These are phyloP conservation scores for Fusarium algeriense DNA, from an alignment of 2,329 filamentous ascomycete genomes.

Conservation along the genomic window DNA sequence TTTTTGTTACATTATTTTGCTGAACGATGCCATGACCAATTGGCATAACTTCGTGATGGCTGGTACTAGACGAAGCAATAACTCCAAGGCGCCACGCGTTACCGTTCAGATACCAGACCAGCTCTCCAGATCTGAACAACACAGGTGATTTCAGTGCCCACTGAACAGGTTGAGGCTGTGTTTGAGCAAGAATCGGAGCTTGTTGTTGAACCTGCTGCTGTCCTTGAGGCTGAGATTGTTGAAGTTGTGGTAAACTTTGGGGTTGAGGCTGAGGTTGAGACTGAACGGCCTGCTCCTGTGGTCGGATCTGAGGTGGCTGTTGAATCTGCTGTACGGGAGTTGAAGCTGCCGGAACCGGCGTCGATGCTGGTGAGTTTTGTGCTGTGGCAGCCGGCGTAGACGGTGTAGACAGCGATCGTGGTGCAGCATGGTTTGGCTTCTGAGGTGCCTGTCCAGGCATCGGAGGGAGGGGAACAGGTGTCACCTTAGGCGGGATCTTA, in stretches of 20 bases:
- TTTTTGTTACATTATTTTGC: conserved; percentile 55
- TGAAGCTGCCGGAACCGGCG: conserved; percentile 25
- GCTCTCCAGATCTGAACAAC: conserved; percentile 62
- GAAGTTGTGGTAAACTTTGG: conserved; percentile 20
- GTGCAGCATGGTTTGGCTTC: conserved; percentile 48
- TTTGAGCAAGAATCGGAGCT: conserved; percentile 33
- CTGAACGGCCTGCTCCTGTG: conserved; percentile 22
- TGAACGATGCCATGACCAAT: conserved; percentile 55
- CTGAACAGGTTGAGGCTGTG: conserved; percentile 35
- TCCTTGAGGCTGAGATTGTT: conserved; percentile 19
- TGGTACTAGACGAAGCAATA: conserved; percentile 51
- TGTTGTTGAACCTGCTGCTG: conserved; percentile 41
- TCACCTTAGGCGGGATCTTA: conserved; percentile 50
- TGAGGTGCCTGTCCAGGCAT: conserved; percentile 51
- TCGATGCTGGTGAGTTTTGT: conserved; percentile 36
- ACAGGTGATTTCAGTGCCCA: conserved; percentile 53
- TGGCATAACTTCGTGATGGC: conserved; percentile 56
- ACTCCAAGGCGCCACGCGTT: conserved; percentile 63
- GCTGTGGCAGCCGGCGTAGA: conserved; percentile 33
- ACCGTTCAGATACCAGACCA: conserved; percentile 64
- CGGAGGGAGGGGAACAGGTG: conserved; percentile 54
- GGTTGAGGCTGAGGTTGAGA: conserved; percentile 30
- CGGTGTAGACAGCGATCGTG: conserved; percentile 49
- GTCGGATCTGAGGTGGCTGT: conserved; percentile 16
- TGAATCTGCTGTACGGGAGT: conserved; percentile 30